Conservation (phyloP, 2,329 filamentous ascomycete genomes). For the Dothiorella sarmentorum region DNA sequence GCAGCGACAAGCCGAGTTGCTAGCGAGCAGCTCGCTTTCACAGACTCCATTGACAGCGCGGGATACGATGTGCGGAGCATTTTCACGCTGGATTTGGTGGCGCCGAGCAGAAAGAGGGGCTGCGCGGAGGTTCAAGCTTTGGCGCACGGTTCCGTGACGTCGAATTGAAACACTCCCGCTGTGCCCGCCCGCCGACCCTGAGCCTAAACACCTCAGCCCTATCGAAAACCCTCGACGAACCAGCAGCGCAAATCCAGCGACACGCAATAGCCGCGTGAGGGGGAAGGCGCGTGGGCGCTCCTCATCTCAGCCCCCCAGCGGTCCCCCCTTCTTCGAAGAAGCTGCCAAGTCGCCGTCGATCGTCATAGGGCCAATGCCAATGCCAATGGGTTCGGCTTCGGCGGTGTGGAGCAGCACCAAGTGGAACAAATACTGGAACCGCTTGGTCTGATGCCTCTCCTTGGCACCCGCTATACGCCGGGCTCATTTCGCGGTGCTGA, state of each 20-base stretch:
- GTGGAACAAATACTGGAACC: slow-evolving; percentile 23
- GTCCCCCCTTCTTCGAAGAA: neutral
- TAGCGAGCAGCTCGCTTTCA: too few relatives aligned
- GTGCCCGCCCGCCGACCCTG: too few relatives aligned
- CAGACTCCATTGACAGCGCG: neutral
- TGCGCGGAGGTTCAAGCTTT: slow-evolving; percentile 5
- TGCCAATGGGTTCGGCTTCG: neutral
- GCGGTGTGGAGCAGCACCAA: slow-evolving; percentile 4
- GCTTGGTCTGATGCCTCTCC: slow-evolving; percentile 14
- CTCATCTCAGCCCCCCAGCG: slow-evolving; percentile 6
- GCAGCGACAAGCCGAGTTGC: neutral
- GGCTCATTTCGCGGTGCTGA: slow-evolving; percentile 13
- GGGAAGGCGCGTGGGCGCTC: neutral
- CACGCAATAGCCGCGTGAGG: neutral
- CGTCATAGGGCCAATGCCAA: slow-evolving; percentile 11
- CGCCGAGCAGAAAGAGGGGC: neutral
- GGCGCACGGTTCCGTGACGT: slow-evolving; percentile 2
- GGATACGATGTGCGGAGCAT: neutral
- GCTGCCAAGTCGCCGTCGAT: slow-evolving; percentile 1
- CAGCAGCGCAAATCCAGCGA: slow-evolving; percentile 1
- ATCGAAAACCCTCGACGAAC: slow-evolving; percentile 1
- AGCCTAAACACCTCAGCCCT: slow-evolving; percentile 1
- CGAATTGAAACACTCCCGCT: neutral
- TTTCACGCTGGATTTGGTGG: slow-evolving; percentile 8
- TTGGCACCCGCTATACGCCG: slow-evolving; percentile 10